Evolutionary conservation across 176 grass and related monocot genomes (phyloP).

Genomic region (Oryza punctata): DNA sequence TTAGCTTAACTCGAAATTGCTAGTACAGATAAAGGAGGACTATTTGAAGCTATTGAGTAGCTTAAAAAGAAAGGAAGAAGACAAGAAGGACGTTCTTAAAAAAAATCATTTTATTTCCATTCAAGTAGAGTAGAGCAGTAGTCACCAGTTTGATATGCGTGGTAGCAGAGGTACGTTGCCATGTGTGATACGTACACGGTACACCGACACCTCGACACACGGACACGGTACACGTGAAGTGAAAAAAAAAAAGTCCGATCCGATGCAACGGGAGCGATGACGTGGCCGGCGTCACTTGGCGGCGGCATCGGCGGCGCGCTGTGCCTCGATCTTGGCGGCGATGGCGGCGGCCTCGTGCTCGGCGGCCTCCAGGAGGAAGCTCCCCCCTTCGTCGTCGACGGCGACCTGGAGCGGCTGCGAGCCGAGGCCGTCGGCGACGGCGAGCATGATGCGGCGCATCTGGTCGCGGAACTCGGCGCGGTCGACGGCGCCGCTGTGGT

Average conservation of each 20-base stretch:
- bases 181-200: background rate
- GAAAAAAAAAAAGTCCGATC: background rate
- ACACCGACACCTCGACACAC: background rate
- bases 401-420: conserved; percentile 80
- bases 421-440: conserved; percentile 88
- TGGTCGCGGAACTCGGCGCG: conserved; percentile 69
- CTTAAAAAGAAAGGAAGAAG: too few species aligned
- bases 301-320: conserved; percentile 4
- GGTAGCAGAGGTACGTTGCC: too few species aligned
- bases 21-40: too few species aligned
- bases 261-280: background rate
- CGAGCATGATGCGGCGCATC: conserved; percentile 94
- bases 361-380: conserved; percentile 80
- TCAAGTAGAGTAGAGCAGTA: background rate
- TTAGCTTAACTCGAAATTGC: too few species aligned
- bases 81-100: background rate
- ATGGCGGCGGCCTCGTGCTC: conserved; percentile 75
- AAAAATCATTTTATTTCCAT: background rate
- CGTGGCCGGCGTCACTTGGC: conserved; percentile 20
- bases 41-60: too few species aligned
- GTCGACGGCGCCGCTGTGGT: conserved; percentile 83
- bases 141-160: background rate
- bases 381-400: conserved; percentile 64
- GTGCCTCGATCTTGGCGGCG: conserved; percentile 33
- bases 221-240: background rate